Evolutionary conservation across 2,329 filamentous ascomycete species (phyloP), one percentile per base, ranked within the genome.

Genomic region (Scedosporium boydii): DNA sequence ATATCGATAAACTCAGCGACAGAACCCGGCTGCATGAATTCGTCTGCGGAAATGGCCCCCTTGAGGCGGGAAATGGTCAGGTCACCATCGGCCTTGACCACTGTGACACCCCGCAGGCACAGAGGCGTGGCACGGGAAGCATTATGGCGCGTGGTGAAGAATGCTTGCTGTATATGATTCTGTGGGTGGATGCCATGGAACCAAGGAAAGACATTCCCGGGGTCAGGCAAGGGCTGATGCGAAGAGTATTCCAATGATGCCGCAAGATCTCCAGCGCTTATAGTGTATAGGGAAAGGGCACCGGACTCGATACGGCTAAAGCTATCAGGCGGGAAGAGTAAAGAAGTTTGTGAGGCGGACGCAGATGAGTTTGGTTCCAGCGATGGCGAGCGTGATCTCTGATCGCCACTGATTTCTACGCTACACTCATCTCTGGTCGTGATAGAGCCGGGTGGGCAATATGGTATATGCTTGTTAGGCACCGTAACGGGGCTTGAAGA

Each of bases 171-270:
- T 61, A 96, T 83, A 64, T 91, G 87, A 70, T 99, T 99, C 65
- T 89, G 85, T 0, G 90, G 87, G 70, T 98, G 93, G 48, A 98
- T 78, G 26, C 95, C 95, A 76, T 99, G 95, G 26, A 97, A 80
- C 95, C 95, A 99, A 2, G 95, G 95, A 70, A 98, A 99, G 65
- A 98, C 90, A 64, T 87, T 82, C n/a, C 88, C 84, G 0, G 95
- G 87, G 62, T 93, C 87, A 6, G 95, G 93, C 26, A 98, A 80
- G 1, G 92, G 88, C 70, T 96, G 91, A 2, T 86, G 83, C 3
- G 93, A 84, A 64, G 86, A 78, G 69, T 93, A 85, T 66, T 96
- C 86, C 41, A 98, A 71, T 1, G 93, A 91, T 56, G 85, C 80
- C 10, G 86, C 85, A 53, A 97, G 80, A 29, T 84, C 83, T 48